phyloP scores from a whole-genome alignment of 2,329 filamentous ascomycete genomes.

The Fusarium graminum region DNA sequence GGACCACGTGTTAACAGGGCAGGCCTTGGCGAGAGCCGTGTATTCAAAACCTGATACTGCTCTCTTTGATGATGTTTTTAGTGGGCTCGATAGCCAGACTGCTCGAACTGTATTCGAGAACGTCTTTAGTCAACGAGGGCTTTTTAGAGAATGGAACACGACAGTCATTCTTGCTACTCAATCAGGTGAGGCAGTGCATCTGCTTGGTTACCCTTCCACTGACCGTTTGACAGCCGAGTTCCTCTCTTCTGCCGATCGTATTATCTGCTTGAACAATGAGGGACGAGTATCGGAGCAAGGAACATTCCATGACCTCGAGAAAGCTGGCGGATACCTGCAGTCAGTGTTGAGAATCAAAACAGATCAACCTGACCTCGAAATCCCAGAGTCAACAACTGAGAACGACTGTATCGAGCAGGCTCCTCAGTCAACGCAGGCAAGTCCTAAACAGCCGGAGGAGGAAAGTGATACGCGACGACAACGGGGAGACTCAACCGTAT shows the following conservation, averaged over 20 bases:
- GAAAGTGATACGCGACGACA: slow-evolving; percentile 46
- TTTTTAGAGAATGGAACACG: slow-evolving; percentile 49
- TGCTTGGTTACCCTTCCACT: neutral
- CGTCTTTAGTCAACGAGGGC: slow-evolving; percentile 47
- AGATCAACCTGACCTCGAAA: neutral
- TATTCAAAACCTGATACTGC: slow-evolving; percentile 53
- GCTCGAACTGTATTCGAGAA: slow-evolving; percentile 50
- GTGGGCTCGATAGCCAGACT: slow-evolving; percentile 55
- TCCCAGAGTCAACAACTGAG: neutral
- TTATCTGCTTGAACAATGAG: slow-evolving; percentile 39
- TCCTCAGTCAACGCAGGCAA: slow-evolving; percentile 16
- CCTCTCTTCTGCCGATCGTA: slow-evolving; percentile 44
- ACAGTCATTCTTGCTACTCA: slow-evolving; percentile 57
- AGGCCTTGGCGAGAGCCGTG: slow-evolving; percentile 56
- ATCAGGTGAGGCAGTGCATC: slow-evolving; percentile 31
- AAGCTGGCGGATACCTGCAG: slow-evolving; percentile 23
- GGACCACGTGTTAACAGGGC: slow-evolving; percentile 1
- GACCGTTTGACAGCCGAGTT: slow-evolving; percentile 48
- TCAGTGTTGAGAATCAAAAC: neutral
- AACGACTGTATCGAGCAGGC: neutral
- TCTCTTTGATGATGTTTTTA: slow-evolving; percentile 57
- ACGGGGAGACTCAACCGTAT: slow-evolving; percentile 49
- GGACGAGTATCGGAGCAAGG: slow-evolving; percentile 52
- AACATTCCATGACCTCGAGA: slow-evolving; percentile 40
- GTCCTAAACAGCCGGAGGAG: neutral